Conservation (phyloP, 1,139 yeast species). For the Eremothecium sinecaudum region DNA sequence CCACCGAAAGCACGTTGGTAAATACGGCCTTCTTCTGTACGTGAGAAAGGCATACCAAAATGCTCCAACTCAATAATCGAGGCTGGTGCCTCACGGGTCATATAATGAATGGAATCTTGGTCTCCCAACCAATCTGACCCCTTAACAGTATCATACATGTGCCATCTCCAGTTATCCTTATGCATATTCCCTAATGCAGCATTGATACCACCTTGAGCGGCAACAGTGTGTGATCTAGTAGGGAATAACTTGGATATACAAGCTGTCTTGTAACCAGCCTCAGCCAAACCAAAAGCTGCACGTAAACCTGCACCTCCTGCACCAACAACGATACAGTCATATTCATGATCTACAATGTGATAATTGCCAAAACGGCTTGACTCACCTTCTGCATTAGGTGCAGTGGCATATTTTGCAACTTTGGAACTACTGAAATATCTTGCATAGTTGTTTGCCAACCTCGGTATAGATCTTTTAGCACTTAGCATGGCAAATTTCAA, state of each 20-base stretch:
- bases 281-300: slow-evolving; percentile 96
- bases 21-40: slow-evolving; percentile 94
- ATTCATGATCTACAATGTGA: slow-evolving; percentile 92
- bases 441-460: no score
- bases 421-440: no score
- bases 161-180: slow-evolving; percentile 99
- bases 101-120: slow-evolving; percentile 97
- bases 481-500: no score
- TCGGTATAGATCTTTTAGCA: no score
- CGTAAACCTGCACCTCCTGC: slow-evolving; percentile 99
- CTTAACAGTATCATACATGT: slow-evolving; percentile 98
- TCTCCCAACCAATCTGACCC: slow-evolving; percentile 99
- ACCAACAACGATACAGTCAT: slow-evolving; percentile 95
- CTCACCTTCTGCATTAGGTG: no score
- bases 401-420: no score
- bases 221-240: slow-evolving; percentile 96
- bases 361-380: slow-evolving; percentile 72
- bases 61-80: slow-evolving; percentile 95
- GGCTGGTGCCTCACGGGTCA: slow-evolving; percentile 97
- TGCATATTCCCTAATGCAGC: slow-evolving; percentile 98
- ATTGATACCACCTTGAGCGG: slow-evolving; percentile 99
- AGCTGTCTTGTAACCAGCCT: slow-evolving; percentile 95
- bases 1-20: slow-evolving; percentile 99
- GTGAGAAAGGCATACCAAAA: slow-evolving; percentile 95
- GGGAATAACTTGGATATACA: slow-evolving; percentile 96